Conservation (phyloP, 495 filamentous ascomycete species). For the Penicillium parvum region DNA sequence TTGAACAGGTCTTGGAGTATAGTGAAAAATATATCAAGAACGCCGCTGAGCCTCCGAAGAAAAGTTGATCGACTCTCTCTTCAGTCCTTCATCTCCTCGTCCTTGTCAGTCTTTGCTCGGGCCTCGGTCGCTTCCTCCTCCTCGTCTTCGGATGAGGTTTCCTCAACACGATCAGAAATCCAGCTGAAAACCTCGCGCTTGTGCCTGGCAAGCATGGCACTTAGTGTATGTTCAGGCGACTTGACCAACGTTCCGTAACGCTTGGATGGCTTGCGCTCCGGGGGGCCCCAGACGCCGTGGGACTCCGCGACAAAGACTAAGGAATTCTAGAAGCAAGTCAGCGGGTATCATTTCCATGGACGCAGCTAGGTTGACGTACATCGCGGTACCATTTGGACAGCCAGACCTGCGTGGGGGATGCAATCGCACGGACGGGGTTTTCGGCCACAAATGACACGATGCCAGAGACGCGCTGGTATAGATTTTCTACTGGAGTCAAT, state of each 20-base stretch:
- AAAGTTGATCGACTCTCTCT: too few relatives aligned
- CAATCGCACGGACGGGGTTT: constrained; percentile 53
- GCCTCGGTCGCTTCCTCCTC: constrained; percentile 13
- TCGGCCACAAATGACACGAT: constrained; percentile 51
- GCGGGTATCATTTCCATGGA: neutral
- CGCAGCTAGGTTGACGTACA: constrained; percentile 25
- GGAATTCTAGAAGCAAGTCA: constrained; percentile 45
- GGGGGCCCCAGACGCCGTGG: constrained; percentile 66
- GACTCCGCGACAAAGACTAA: constrained; percentile 66
- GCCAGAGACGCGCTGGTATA: constrained; percentile 52
- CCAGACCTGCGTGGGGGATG: constrained; percentile 57
- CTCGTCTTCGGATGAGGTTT: constrained; percentile 29
- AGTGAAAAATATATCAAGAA: constrained; percentile 4
- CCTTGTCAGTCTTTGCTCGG: neutral
- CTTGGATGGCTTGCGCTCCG: constrained; percentile 59
- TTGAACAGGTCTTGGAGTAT: too few relatives aligned
- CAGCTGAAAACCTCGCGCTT: constrained; percentile 52
- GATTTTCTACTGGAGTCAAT: constrained; percentile 34
- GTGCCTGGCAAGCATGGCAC: constrained; percentile 62
- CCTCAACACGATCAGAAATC: constrained; percentile 44
- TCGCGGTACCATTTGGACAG: constrained; percentile 68
- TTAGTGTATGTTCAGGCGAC: constrained; percentile 50
- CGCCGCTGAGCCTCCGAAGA: constrained; percentile 2
- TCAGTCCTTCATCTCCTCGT: constrained; percentile 11
- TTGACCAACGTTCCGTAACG: constrained; percentile 61